Percentiles rank a stretch among this genome's conserved stretches.
These are phyloP conservation scores for Tulasnella sp. DNA, from an alignment of 768 basidiomycete genomes.

Conservation along the genomic window DNA sequence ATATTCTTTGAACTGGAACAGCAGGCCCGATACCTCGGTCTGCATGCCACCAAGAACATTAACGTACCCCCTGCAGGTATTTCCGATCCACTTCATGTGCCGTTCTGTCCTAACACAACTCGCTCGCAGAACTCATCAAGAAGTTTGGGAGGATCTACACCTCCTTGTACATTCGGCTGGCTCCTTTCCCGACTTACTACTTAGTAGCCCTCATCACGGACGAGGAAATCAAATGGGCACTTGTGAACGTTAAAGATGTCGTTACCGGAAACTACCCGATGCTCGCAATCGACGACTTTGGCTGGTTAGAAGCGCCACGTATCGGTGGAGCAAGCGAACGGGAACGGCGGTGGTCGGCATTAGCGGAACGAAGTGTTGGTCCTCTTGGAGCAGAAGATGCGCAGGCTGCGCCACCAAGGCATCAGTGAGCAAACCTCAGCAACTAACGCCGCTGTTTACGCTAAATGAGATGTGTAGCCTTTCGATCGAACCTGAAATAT, in stretches of 20 bases:
- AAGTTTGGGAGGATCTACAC: conserved; percentile 60
- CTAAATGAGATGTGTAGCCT: conserved; percentile 31
- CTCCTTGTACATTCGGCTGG: conserved; percentile 61
- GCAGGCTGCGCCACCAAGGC: background rate
- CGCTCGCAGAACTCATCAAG: conserved; percentile 38
- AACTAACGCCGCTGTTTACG: no score
- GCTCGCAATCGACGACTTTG: conserved; percentile 18
- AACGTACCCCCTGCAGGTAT: conserved; percentile 37
- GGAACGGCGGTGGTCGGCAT: background rate
- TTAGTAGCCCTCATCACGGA: conserved; percentile 75
- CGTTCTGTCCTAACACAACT: background rate
- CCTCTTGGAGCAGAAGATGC: conserved; percentile 1
- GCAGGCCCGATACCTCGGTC: conserved; percentile 75
- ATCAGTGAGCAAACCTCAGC: no score
- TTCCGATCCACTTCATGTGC: background rate
- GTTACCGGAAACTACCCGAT: conserved; percentile 20
- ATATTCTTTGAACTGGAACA: conserved; percentile 54
- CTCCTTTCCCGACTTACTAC: conserved; percentile 68
- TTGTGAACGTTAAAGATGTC: conserved; percentile 39
- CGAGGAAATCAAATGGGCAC: conserved; percentile 64
- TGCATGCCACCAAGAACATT: conserved; percentile 55
- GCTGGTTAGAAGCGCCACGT: conserved; percentile 19
- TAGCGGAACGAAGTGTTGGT: background rate
- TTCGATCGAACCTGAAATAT: conserved; percentile 54
- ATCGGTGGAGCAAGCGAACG: conserved; percentile 13